A percentile compares a stretch with the other conserved stretches of the same genome.
Evolutionary conservation across 768 basidiomycete species (phyloP).

Genomic region (Termitomyces heimii): DNA sequence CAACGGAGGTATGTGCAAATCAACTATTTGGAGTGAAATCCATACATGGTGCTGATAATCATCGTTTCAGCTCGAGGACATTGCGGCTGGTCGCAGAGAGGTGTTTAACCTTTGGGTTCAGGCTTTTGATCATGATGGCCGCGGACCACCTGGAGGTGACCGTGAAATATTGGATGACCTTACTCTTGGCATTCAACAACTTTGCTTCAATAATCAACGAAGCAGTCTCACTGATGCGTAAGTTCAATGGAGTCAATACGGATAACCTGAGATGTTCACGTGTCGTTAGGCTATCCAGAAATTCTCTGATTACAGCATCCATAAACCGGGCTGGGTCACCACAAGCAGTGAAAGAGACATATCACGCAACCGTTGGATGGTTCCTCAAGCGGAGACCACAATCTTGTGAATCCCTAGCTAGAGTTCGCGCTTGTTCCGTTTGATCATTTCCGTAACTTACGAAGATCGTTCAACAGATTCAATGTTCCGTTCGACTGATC

Average conservation of each 20-base stretch:
- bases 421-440: slow-evolving; percentile 2
- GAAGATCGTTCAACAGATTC: slow-evolving; percentile 5
- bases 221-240: slow-evolving; percentile 13
- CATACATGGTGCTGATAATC: background rate
- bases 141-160: slow-evolving; percentile 4
- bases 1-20: slow-evolving; percentile 18
- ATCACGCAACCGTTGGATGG: slow-evolving; percentile 14
- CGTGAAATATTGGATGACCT: slow-evolving; percentile 10
- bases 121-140: slow-evolving; percentile 16
- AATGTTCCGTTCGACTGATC: slow-evolving; percentile 18
- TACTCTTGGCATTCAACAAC: slow-evolving; percentile 13
- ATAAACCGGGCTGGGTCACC: slow-evolving; percentile 14
- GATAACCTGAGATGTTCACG: background rate
- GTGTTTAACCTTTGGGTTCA: slow-evolving; percentile 14
- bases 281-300: slow-evolving; percentile 9
- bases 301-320: slow-evolving; percentile 8
- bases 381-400: slow-evolving; percentile 13
- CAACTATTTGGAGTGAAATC: background rate
- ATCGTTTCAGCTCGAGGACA: slow-evolving; percentile 14
- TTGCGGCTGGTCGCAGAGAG: slow-evolving; percentile 14
- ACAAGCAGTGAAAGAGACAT: slow-evolving; percentile 11
- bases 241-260: background rate
- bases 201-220: slow-evolving; percentile 15
- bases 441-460: background rate
- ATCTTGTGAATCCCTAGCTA: slow-evolving; percentile 10